Evolutionary conservation across 108 stramenopile genomes (phyloP).

Genomic region (Nannochloropsis salina): DNA sequence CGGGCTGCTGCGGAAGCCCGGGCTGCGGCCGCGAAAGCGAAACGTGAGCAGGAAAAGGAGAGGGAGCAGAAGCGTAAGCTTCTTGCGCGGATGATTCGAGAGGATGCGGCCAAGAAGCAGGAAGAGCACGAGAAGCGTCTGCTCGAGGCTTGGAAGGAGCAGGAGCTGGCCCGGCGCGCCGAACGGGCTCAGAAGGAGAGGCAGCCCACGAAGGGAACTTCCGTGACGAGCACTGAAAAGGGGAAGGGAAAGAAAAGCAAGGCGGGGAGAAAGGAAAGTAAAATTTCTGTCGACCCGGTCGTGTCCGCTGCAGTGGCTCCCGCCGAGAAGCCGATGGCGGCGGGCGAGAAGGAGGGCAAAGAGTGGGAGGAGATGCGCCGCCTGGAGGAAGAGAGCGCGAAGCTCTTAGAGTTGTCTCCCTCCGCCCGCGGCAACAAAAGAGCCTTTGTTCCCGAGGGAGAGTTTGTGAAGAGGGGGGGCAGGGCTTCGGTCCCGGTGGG

Average conservation of each 20-base stretch:
- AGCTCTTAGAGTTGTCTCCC: neutral
- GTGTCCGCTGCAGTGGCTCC: neutral
- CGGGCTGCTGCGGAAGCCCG: neutral
- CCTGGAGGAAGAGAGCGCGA: neutral
- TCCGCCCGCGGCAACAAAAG: neutral
- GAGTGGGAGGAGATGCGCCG: conserved; percentile 19
- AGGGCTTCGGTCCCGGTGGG: neutral
- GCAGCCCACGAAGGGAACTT: neutral
- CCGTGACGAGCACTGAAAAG: neutral
- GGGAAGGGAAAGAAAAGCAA: neutral
- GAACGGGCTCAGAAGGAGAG: conserved; percentile 6
- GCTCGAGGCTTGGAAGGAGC: neutral
- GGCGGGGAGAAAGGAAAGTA: neutral
- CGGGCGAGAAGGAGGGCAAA: neutral
- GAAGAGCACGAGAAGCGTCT: neutral
- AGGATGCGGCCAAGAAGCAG: neutral
- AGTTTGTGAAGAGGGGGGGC: neutral
- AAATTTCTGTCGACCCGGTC: neutral
- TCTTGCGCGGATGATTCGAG: neutral
- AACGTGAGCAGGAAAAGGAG: neutral
- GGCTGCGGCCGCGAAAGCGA: neutral
- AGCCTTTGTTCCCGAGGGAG: neutral
- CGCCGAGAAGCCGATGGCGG: neutral
- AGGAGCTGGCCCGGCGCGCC: conserved; percentile 9
- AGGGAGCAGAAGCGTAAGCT: neutral